Conservation (phyloP, 345 rosid genomes). For the Lepidium sativum region DNA sequence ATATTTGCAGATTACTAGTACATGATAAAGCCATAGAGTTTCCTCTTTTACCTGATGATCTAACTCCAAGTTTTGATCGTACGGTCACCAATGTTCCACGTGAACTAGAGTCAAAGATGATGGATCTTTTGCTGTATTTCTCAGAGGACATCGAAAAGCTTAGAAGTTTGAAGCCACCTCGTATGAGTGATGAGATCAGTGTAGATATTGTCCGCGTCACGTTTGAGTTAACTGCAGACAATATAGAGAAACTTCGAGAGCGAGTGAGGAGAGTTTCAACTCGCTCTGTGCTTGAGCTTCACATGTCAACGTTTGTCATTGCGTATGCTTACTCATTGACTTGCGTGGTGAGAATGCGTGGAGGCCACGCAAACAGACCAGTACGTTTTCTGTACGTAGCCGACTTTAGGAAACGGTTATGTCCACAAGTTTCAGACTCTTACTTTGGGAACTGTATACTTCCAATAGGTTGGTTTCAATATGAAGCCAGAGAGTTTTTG, state of each 20-base stretch:
- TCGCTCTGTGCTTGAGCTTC: neutral
- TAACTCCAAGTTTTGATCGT: constrained; percentile 18
- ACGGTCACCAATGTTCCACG: constrained; percentile 1
- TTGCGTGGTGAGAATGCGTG: constrained; percentile 17
- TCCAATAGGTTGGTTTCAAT: neutral
- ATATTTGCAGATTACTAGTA: neutral
- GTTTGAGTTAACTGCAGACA: constrained; percentile 11
- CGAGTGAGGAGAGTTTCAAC: neutral
- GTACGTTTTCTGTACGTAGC: neutral
- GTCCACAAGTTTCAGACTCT: constrained; percentile 20
- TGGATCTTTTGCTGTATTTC: neutral
- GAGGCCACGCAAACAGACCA: neutral
- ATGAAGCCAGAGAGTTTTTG: neutral
- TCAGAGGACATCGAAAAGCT: neutral
- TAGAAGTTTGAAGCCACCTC: neutral
- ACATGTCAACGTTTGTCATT: constrained; percentile 25
- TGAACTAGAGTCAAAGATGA: neutral
- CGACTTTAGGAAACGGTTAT: constrained; percentile 26
- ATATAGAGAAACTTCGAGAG: constrained; percentile 16
- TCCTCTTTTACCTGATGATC: neutral
- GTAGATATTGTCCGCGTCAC: constrained; percentile 9
- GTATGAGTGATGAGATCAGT: neutral
- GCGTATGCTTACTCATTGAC: constrained; percentile 9
- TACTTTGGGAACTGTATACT: constrained; percentile 35
- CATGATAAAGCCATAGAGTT: neutral